A percentile compares a stretch with the other conserved stretches of the same genome.
Evolutionary conservation across 1,284 basidiomycete species (phyloP).

Genomic region (Athelia psychrophila): DNA sequence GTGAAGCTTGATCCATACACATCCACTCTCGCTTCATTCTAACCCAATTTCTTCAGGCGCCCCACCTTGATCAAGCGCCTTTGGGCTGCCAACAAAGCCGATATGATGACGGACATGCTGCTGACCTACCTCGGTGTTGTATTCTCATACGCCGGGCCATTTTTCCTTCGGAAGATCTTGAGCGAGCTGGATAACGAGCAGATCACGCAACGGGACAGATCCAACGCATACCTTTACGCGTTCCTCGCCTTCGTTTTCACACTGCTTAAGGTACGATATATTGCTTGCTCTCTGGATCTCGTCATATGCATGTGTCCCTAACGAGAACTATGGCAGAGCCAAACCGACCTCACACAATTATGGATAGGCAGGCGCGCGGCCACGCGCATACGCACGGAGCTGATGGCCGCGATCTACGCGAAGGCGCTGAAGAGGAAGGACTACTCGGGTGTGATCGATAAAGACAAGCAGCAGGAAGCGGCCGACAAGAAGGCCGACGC

Average conservation of each 20-base stretch:
- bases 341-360: slow-evolving; percentile 64
- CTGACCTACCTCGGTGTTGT: background rate
- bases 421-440: slow-evolving; percentile 88
- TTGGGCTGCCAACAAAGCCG: background rate
- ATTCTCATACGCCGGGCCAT: background rate
- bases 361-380: slow-evolving; percentile 61
- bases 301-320: slow-evolving; percentile 4
- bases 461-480: slow-evolving; percentile 30
- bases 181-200: background rate
- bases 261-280: slow-evolving; percentile 36
- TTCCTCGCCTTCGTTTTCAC: slow-evolving; percentile 52
- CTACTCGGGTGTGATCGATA: slow-evolving; percentile 73
- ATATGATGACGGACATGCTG: background rate
- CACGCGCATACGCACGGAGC: slow-evolving; percentile 53
- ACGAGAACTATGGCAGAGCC: slow-evolving; percentile 28
- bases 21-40: too few species aligned
- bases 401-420: slow-evolving; percentile 82
- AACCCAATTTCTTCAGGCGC: background rate
- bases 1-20: slow-evolving; percentile 17
- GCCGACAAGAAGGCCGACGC: slow-evolving; percentile 10
- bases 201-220: slow-evolving; percentile 19
- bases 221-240: slow-evolving; percentile 64
- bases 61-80: background rate
- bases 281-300: background rate
- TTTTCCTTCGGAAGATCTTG: background rate